Base-by-base conservation (phyloP, 257 asterid species). In the Rubia yunnanensis region DNA sequence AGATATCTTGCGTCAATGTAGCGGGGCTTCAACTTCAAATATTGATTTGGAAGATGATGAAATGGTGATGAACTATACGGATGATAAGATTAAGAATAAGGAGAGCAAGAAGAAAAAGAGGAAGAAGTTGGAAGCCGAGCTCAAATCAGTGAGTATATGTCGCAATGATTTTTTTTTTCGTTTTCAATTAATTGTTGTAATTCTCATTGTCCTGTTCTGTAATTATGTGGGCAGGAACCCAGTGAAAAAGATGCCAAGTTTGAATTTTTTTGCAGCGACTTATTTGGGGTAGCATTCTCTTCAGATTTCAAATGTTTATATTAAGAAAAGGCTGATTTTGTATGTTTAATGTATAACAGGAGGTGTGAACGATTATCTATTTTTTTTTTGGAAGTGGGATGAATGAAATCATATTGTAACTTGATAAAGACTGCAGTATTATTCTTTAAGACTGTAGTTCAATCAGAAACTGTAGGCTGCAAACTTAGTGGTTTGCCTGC, bases 221-320 rank as follows among this genome's bases (percentile, higher is more conserved):
- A 52, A 23, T 57, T 39, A 74, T 15, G 10, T 32, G 23, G 4
- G 28, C 86, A 82, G 94, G 92, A 31, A 10, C 24, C 84, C 5
- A 65, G 64, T 64, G 89, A 77, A 54, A 68, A 83, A 55, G 85
- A 80, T 78, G 52, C 78, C 38, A 79, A 76, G 7, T 85, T 86
- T 61, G 73, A 79, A 57, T 84, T 74, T 64, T 86, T 88, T 69
- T 83, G 87, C 77, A 78, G 88, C 61, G 88, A 88, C 48, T 71
- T 88, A 73, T 74, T 84, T 72, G 72, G 57, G 88, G 94, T 87
- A 86, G 28, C 36, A 60, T 35, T 63, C 24, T 49, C 44, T 26
- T 28, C 38, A 18, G 38, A 22, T 23, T 18, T 46, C 8, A 44
- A 7, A 28, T 57, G 5, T 1, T 58, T 28, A 17, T 64, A 64